Conservation (phyloP, 371 early-diverging fungal species). For the Rhizopus arrhizus region DNA sequence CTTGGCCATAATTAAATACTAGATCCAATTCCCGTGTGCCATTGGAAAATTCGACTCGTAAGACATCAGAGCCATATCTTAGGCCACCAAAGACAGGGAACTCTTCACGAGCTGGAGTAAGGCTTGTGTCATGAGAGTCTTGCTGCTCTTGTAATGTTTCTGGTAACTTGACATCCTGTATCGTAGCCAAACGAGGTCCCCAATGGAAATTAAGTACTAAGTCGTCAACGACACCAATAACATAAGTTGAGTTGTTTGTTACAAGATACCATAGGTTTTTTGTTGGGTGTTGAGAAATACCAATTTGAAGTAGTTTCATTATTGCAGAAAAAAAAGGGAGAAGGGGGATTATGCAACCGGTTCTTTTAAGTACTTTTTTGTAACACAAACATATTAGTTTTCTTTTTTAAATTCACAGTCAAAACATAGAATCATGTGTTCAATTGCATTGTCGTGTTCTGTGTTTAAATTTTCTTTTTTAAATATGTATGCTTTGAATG, state of each 20-base stretch:
- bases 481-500: too few species aligned
- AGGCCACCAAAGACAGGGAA: slow-evolving; percentile 47
- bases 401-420: too few species aligned
- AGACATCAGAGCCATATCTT: slow-evolving; percentile 33
- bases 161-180: slow-evolving; percentile 22
- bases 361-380: not conserved
- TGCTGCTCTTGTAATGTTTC: slow-evolving; percentile 3
- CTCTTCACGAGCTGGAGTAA: slow-evolving; percentile 41
- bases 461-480: too few species aligned
- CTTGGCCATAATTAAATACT: slow-evolving; percentile 5
- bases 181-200: slow-evolving; percentile 31
- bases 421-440: too few species aligned
- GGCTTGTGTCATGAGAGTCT: slow-evolving; percentile 37
- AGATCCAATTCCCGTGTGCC: slow-evolving; percentile 39
- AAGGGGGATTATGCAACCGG: not conserved
- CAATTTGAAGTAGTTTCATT: slow-evolving; percentile 14
- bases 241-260: slow-evolving; percentile 35
- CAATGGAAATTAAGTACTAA: slow-evolving; percentile 40
- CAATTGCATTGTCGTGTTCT: too few species aligned
- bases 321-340: not conserved
- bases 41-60: slow-evolving; percentile 32
- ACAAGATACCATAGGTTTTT: slow-evolving; percentile 39
- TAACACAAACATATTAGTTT: not conserved
- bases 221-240: slow-evolving; percentile 30
- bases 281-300: slow-evolving; percentile 27